Base-by-base conservation (phyloP, 805 yeast species). In the Debaryomyces hansenii region DNA sequence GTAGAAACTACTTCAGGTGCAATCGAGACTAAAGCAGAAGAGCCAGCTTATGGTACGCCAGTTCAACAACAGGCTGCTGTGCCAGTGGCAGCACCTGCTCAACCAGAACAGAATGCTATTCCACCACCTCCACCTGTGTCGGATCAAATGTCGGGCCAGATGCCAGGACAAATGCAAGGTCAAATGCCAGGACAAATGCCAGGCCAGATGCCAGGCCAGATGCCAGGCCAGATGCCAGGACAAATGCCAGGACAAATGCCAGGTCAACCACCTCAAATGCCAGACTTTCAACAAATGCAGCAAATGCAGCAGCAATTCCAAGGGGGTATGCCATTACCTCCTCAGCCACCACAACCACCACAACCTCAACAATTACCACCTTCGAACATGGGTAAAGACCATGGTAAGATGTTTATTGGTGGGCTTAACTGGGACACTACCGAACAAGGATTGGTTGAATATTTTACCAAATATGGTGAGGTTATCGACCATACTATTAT, bases 381-480 rank as follows among this genome's bases (percentile, higher is more conserved):
- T 32, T 70, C 74, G 18, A 64, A 58, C 48, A 53, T 64, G 51
- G 76, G 73, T 21, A 64, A 58, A 44, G 96, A 88, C 58, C 84
- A 84, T 53, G 95, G 96, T 45, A 90, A 90, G 63, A 87, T 90
- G 96, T 90, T 90, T 60, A 82, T 90, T 66, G 99, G 99, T 52
- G 99, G 99, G 42, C 81, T 92, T 58, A 94, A 92, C 61, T 92
- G 98, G 98, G 97, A 92, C 62, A 92, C 99, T 12, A 84, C 91
- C 11, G 98, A 92, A 61, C 96, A 90, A 52, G 82, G 86, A 29
- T 72, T 92, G 68, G 83, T 78, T 55, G 84, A 82, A 45, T 92
- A 92, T 64, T 92, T 92, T 64, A 73, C 85, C 40, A 85, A 91
- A 65, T 92, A 80, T 63, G 99, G 99, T 56, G 92, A 86, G 53